Evolutionary conservation across 768 basidiomycete genomes (phyloP).

Genomic region (Multifurca ochricompacta): DNA sequence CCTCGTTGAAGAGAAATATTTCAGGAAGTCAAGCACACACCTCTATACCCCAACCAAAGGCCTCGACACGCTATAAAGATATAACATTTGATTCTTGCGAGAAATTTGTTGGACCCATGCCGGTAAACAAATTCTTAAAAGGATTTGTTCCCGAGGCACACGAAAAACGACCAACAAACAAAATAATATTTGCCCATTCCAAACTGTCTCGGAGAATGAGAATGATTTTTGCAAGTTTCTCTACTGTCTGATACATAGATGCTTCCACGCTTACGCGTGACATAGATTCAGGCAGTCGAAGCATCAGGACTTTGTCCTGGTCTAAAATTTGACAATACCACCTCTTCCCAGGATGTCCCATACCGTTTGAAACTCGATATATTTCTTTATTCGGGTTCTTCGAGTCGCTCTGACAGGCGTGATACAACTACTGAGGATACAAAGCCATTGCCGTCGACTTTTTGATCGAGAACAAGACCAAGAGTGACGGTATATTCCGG

Average conservation of each 20-base stretch:
- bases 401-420: neutral
- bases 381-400: neutral
- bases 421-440: neutral
- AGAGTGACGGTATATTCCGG: neutral
- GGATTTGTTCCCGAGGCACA: neutral
- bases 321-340: neutral
- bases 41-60: neutral
- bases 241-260: neutral
- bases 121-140: neutral
- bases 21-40: neutral
- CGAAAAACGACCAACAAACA: neutral
- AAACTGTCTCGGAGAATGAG: neutral
- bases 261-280: neutral
- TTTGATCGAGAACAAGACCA: neutral
- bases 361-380: neutral
- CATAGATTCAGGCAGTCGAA: neutral
- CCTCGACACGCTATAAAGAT: neutral
- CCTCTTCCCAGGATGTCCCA: neutral
- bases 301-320: neutral
- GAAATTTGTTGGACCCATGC: conserved; percentile 3
- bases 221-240: neutral
- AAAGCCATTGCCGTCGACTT: neutral
- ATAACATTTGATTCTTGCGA: neutral
- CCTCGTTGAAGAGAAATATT: neutral
- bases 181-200: neutral